Evolutionary conservation across 371 early-diverging fungal species (phyloP).

Genomic region (Mucor velutinosus): DNA sequence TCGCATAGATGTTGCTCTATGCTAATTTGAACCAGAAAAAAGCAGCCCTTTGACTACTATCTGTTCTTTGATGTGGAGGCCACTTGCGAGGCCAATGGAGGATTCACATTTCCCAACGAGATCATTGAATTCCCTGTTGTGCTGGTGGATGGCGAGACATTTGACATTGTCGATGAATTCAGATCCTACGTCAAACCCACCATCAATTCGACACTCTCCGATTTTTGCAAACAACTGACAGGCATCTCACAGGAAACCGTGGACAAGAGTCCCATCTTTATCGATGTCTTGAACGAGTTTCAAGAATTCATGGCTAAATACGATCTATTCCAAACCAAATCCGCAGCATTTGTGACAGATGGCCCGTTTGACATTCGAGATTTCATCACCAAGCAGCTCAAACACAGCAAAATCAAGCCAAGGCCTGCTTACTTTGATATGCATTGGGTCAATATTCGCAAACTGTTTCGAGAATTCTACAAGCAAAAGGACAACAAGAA

Average conservation of each 20-base stretch:
- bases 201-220: constrained; percentile 63
- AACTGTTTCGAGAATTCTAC: constrained; percentile 53
- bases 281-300: constrained; percentile 42
- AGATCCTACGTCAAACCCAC: constrained; percentile 74
- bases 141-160: constrained; percentile 60
- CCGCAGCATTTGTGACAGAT: constrained; percentile 58
- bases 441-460: constrained; percentile 70
- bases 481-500: constrained; percentile 45
- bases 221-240: constrained; percentile 75
- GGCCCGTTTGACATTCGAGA: constrained; percentile 87
- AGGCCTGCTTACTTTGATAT: constrained; percentile 53
- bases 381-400: constrained; percentile 72
- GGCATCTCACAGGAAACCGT: constrained; percentile 68
- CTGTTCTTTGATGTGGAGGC: constrained; percentile 84
- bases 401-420: constrained; percentile 44
- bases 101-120: constrained; percentile 68
- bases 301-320: constrained; percentile 49
- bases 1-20: neutral
- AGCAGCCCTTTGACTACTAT: constrained; percentile 54
- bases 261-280: constrained; percentile 59
- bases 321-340: constrained; percentile 52
- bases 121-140: constrained; percentile 88
- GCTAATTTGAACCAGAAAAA: neutral
- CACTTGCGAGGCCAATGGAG: constrained; percentile 68
- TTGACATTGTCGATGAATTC: constrained; percentile 69